Conservation (phyloP, 306 rosid genomes). For the Malus sylvestris region DNA sequence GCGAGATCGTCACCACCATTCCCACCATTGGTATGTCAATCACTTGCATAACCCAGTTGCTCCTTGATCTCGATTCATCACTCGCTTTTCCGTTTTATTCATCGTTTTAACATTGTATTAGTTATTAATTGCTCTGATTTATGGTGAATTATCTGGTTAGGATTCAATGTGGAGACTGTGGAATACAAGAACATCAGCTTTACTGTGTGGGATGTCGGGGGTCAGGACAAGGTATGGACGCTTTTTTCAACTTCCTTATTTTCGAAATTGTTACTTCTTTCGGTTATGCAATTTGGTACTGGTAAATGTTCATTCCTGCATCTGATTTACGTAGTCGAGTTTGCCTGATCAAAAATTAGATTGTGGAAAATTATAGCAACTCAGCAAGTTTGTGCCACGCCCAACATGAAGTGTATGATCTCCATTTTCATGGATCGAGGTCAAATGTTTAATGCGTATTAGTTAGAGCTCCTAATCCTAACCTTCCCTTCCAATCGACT, state of each 20-base stretch:
- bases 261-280: neutral
- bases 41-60: neutral
- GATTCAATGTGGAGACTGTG: slow-evolving; percentile 91
- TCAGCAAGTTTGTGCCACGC: neutral
- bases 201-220: slow-evolving; percentile 99
- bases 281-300: neutral
- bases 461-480: too few species aligned
- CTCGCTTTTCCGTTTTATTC: neutral
- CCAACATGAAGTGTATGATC: neutral
- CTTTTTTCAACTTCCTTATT: neutral
- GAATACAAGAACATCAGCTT: slow-evolving; percentile 96
- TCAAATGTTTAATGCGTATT: too few species aligned
- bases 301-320: neutral
- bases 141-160: slow-evolving; percentile 25
- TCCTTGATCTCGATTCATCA: neutral
- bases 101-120: neutral
- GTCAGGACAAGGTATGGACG: slow-evolving; percentile 70
- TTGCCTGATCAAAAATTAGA: neutral
- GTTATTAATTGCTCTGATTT: neutral
- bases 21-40: slow-evolving; percentile 67
- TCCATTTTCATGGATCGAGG: neutral
- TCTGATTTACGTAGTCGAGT: neutral
- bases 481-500: too few species aligned
- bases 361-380: neutral
- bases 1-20: slow-evolving; percentile 91